Conservation (phyloP, 192 early-diverging fungal genomes). For the Gonapodya prolifera region DNA sequence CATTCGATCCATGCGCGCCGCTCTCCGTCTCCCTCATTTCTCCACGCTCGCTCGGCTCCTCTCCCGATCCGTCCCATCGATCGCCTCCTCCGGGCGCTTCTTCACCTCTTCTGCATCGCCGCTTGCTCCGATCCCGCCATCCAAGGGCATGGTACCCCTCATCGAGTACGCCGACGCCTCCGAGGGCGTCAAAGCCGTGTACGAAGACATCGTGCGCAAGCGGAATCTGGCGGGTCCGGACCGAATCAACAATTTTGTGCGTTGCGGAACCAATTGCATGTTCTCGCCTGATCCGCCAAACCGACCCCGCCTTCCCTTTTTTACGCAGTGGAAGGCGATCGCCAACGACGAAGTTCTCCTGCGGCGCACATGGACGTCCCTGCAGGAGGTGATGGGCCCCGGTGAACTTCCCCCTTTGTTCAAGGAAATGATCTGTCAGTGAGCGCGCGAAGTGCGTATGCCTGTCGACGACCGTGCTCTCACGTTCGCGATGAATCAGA, state of each 20-base stretch:
- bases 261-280: too few species aligned
- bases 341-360: not conserved
- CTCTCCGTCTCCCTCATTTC: too few species aligned
- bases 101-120: too few species aligned
- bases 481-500: not conserved
- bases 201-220: not conserved
- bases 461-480: too few species aligned
- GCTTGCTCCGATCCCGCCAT: not conserved
- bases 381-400: conserved; percentile 1
- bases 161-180: conserved; percentile 1
- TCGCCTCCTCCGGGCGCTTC: too few species aligned
- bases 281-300: too few species aligned
- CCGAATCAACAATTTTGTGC: not conserved
- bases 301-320: too few species aligned
- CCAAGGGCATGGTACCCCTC: not conserved
- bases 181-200: not conserved
- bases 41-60: too few species aligned
- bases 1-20: too few species aligned
- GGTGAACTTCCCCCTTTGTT: not conserved
- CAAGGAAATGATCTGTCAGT: conserved; percentile 1
- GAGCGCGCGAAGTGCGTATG: too few species aligned
- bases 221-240: not conserved
- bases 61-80: too few species aligned
- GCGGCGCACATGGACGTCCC: not conserved
- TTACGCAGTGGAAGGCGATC: not conserved